phyloP scores from a whole-genome alignment of 1,139 yeast species.

The Lodderomyces pseudojiufengensis region DNA sequence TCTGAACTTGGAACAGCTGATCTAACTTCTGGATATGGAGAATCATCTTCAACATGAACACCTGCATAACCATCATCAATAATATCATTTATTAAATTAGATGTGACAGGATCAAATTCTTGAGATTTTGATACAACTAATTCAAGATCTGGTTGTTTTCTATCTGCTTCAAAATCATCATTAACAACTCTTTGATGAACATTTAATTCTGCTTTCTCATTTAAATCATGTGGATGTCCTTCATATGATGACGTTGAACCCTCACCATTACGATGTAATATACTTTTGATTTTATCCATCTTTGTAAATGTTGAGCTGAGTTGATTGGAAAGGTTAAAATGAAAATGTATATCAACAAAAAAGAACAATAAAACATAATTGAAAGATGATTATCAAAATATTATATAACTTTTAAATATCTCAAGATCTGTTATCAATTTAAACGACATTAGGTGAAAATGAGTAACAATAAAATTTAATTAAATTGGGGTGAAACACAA shows the following conservation, averaged over 20 bases:
- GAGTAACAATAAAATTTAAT: too few species aligned
- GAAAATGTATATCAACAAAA: not conserved
- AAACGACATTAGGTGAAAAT: too few species aligned
- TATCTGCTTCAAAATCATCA: conserved; percentile 24
- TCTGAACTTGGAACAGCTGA: conserved; percentile 65
- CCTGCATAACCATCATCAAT: conserved; percentile 44
- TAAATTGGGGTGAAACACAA: too few species aligned
- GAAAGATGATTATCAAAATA: too few species aligned
- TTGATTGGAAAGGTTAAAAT: not conserved
- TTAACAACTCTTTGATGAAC: conserved; percentile 9
- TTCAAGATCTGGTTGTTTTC: conserved; percentile 16
- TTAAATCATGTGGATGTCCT: conserved; percentile 1
- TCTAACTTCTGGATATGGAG: conserved; percentile 68
- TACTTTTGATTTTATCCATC: conserved; percentile 20
- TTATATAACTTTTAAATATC: too few species aligned
- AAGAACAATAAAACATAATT: too few species aligned
- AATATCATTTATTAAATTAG: conserved; percentile 22
- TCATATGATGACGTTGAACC: not conserved
- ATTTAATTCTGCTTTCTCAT: conserved; percentile 8
- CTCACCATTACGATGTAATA: conserved; percentile 11
- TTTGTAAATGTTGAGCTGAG: conserved; percentile 1
- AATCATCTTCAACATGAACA: conserved; percentile 46
- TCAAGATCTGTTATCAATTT: too few species aligned
- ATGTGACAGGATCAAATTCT: conserved; percentile 37
- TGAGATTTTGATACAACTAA: conserved; percentile 29